These are phyloP conservation scores for Sanghuangporus sanghuang DNA, from an alignment of 1,284 basidiomycete genomes.

Conservation along the genomic window DNA sequence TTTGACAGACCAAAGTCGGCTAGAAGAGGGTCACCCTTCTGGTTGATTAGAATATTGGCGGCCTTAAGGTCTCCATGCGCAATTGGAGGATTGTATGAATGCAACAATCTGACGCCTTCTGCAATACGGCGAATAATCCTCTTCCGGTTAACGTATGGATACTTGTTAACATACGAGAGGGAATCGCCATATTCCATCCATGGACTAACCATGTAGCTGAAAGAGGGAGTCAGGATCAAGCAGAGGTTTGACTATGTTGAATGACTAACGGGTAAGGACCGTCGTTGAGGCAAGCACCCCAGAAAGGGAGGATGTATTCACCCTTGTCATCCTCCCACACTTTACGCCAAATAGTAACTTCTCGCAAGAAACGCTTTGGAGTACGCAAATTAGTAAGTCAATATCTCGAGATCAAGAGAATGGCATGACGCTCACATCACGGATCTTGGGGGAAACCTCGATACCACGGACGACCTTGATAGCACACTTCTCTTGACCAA, in stretches of 20 bases:
- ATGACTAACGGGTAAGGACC: conserved; percentile 45
- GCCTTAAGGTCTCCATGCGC: conserved; percentile 52
- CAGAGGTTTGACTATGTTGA: background rate
- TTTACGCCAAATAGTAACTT: conserved; percentile 49
- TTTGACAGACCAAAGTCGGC: conserved; percentile 50
- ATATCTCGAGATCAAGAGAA: background rate
- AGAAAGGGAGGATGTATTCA: conserved; percentile 48
- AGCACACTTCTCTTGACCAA: conserved; percentile 46
- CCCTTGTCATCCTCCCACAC: conserved; percentile 50
- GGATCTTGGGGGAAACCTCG: conserved; percentile 38
- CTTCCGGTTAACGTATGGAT: conserved; percentile 35
- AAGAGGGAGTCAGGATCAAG: conserved; percentile 3
- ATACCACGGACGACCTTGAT: conserved; percentile 51
- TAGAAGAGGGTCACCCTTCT: conserved; percentile 41
- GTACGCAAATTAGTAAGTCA: background rate
- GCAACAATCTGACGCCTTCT: conserved; percentile 42
- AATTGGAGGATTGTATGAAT: conserved; percentile 42
- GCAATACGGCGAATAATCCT: conserved; percentile 40
- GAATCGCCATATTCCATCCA: conserved; percentile 51
- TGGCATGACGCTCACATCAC: conserved; percentile 29
- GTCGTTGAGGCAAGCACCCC: conserved; percentile 47
- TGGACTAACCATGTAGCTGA: conserved; percentile 50
- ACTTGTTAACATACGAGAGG: conserved; percentile 38
- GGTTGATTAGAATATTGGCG: conserved; percentile 46
- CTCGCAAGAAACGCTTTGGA: conserved; percentile 42